Conservation (phyloP, 1,284 basidiomycete genomes). For the Pisolithus thermaeus region DNA sequence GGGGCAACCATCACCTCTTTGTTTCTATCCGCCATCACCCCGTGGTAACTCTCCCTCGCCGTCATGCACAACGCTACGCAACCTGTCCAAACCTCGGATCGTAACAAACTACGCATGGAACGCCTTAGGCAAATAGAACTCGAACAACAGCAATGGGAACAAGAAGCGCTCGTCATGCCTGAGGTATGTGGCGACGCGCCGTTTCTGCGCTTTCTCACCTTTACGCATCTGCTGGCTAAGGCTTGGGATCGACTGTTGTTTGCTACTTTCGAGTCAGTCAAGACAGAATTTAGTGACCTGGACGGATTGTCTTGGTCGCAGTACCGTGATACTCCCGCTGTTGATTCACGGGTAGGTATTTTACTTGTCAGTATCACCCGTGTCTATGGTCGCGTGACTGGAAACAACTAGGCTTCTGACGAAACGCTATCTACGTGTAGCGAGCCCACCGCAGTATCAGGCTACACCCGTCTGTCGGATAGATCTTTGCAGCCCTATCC, state of each 20-base stretch:
- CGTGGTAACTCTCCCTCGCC: background rate
- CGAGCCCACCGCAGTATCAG: conserved; percentile 12
- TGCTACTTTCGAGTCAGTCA: conserved; percentile 39
- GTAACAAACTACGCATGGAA: conserved; percentile 27
- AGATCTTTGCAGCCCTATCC: conserved; percentile 18
- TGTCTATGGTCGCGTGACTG: background rate
- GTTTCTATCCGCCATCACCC: background rate
- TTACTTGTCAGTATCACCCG: background rate
- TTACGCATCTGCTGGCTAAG: conserved; percentile 19
- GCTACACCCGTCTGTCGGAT: conserved; percentile 7
- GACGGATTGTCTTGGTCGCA: conserved; percentile 42
- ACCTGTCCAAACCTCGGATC: conserved; percentile 11
- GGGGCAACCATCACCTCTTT: conserved; percentile 2
- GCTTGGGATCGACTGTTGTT: conserved; percentile 35
- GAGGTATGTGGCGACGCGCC: conserved; percentile 32
- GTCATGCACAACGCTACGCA: background rate
- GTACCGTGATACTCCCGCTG: conserved; percentile 16
- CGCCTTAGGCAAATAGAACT: conserved; percentile 32
- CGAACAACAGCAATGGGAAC: conserved; percentile 43
- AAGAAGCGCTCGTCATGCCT: conserved; percentile 44
- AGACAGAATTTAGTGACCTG: conserved; percentile 43
- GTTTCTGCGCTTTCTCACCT: background rate
- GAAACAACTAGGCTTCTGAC: conserved; percentile 14
- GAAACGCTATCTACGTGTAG: conserved; percentile 22
- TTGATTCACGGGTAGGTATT: conserved; percentile 23